Percentiles rank a stretch among this genome's conserved stretches.
Conservation (phyloP, 2,329 filamentous ascomycete species). For the Dactylella cylindrospora region DNA sequence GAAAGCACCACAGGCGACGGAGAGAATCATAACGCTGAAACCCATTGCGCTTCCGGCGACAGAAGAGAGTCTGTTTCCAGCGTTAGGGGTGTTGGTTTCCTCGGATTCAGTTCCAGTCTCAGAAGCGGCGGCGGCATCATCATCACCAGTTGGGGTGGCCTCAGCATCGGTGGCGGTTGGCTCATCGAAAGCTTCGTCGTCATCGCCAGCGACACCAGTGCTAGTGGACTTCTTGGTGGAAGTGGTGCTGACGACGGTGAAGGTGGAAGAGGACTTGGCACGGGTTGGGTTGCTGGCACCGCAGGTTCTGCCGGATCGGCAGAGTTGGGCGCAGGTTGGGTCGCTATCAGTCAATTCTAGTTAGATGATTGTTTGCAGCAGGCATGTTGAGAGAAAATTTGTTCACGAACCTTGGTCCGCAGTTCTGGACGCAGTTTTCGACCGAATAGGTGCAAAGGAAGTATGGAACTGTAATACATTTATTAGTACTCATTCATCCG, state of each 20-base stretch:
- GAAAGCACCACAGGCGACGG: slow-evolving; percentile 33
- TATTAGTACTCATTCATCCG: slow-evolving; percentile 3
- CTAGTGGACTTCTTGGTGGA: neutral
- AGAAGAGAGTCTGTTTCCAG: slow-evolving; percentile 15
- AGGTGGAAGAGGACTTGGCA: slow-evolving; percentile 7
- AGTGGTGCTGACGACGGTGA: neutral
- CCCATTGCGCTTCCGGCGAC: slow-evolving; percentile 14
- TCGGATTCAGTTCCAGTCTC: neutral
- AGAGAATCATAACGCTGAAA: slow-evolving; percentile 31
- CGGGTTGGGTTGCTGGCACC: slow-evolving; percentile 36
- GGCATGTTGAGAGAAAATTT: neutral
- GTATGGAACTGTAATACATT: slow-evolving; percentile 19
- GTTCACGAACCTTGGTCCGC: slow-evolving; percentile 24
- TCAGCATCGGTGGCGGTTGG: neutral
- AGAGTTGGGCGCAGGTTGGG: slow-evolving; percentile 26
- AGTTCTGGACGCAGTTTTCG: slow-evolving; percentile 37
- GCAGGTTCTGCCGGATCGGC: slow-evolving; percentile 13
- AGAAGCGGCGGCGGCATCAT: slow-evolving; percentile 1
- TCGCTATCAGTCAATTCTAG: slow-evolving; percentile 2
- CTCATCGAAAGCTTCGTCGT: slow-evolving; percentile 25
- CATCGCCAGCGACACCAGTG: slow-evolving; percentile 10
- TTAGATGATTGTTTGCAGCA: neutral
- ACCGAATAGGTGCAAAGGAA: slow-evolving; percentile 34
- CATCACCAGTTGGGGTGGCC: slow-evolving; percentile 3
- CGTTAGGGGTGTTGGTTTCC: slow-evolving; percentile 7